Base-by-base conservation (phyloP, 306 rosid species). In the Carpinus viminea region DNA sequence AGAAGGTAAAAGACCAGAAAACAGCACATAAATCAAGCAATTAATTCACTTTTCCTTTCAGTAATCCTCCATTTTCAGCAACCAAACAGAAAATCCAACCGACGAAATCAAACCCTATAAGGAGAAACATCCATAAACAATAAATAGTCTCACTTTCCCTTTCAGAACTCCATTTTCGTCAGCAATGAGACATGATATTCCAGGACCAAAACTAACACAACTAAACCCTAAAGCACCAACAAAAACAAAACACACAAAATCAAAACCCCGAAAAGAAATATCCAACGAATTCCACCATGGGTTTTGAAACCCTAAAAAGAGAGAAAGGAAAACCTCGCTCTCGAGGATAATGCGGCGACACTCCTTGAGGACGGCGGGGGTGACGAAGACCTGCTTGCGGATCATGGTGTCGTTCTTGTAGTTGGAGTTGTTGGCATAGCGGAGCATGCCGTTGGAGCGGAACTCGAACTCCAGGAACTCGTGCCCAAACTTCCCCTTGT, bases 371-470 rank as follows among this genome's bases (percentile, higher is more conserved):
- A 93, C 98, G 34, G 98, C 96, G 10, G 99, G 97, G 55, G 98
- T 90, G 75, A 95, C 93, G 72, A 88, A 95, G 80, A 93, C 94
- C 86, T 95, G 97, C 86, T 95, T 95, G 81, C 99, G 98, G 57
- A 95, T 95, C 86, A 95, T 95, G 77, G 97, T 95, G 77, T 95
- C 98, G 89, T 95, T 95, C 79, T 95, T 95, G 97, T 95, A 95
- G 85, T 95, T 95, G 86, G 99, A 95, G 84, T 95, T 95, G 85
- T 95, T 95, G 50, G 99, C 99, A 54, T 95, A 95, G 3, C 99
- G 96, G 13, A 95, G 99, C 87, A 91, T 95, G 0, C 99, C 99
- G 52, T 90, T 96, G 1, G 96, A 92, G 50, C 94, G 83, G 80
- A 92, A 95, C 89, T 94, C 97, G 74, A 95, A 95, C 88, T 95